Conservation (phyloP, 768 basidiomycete species). For the Russula vinacea region DNA sequence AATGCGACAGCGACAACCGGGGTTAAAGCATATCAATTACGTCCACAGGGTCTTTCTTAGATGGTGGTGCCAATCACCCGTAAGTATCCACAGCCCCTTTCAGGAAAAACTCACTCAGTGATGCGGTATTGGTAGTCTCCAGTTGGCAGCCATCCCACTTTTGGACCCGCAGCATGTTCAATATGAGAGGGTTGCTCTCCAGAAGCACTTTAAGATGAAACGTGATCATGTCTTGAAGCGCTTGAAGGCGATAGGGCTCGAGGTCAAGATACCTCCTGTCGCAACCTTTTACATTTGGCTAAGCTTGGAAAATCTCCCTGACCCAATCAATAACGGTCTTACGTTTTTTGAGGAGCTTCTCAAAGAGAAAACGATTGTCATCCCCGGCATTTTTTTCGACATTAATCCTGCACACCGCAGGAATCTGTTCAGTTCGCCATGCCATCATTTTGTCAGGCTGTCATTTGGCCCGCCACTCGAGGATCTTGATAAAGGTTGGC, state of each 20-base stretch:
- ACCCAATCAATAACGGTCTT: slow-evolving; percentile 86
- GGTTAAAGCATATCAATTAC: neutral
- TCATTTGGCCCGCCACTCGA: slow-evolving; percentile 82
- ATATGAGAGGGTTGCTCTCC: slow-evolving; percentile 78
- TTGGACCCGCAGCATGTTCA: slow-evolving; percentile 67
- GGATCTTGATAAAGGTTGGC: slow-evolving; percentile 69
- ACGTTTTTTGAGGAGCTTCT: slow-evolving; percentile 94
- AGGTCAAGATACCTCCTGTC: slow-evolving; percentile 70
- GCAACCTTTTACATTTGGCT: slow-evolving; percentile 97
- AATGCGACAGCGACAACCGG: neutral
- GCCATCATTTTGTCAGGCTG: slow-evolving; percentile 84
- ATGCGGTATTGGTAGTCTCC: slow-evolving; percentile 50
- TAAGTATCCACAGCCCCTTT: slow-evolving; percentile 39
- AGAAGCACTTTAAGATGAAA: slow-evolving; percentile 88
- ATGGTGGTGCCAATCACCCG: slow-evolving; percentile 94
- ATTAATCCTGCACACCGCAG: slow-evolving; percentile 79
- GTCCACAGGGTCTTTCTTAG: slow-evolving; percentile 74
- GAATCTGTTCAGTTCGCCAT: slow-evolving; percentile 86
- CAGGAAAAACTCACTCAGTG: slow-evolving; percentile 1
- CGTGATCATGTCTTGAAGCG: slow-evolving; percentile 84
- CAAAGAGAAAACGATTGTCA: slow-evolving; percentile 87
- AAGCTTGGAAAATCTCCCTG: slow-evolving; percentile 72
- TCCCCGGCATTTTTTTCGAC: slow-evolving; percentile 89
- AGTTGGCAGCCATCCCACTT: slow-evolving; percentile 83
- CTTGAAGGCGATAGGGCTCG: slow-evolving; percentile 73